Evolutionary conservation across 495 filamentous ascomycete genomes (phyloP).

Genomic region (Penicillium mononematosum): DNA sequence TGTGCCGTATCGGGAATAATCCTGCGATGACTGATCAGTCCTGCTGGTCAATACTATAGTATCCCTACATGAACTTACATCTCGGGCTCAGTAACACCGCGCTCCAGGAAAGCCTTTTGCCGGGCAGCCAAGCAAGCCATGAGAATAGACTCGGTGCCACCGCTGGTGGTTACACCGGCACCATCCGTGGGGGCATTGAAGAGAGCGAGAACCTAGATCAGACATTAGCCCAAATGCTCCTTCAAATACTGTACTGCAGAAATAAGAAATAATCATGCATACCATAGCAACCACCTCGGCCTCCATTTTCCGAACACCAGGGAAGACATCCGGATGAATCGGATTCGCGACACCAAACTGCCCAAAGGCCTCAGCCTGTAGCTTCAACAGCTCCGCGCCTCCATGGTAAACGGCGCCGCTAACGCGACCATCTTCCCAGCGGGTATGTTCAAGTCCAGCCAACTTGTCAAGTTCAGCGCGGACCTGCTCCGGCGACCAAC

Average conservation of each 20-base stretch:
- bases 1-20: constrained; percentile 94
- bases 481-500: constrained; percentile 77
- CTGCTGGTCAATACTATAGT: background rate
- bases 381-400: constrained; percentile 73
- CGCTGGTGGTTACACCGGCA: constrained; percentile 86
- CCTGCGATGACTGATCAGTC: constrained; percentile 48
- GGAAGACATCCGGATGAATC: constrained; percentile 98
- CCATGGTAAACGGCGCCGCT: constrained; percentile 97
- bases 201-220: constrained; percentile 64
- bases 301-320: constrained; percentile 98
- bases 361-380: constrained; percentile 89
- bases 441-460: constrained; percentile 83
- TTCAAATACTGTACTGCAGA: background rate
- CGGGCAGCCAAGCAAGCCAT: constrained; percentile 89
- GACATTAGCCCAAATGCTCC: constrained; percentile 1
- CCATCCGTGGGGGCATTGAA: constrained; percentile 87
- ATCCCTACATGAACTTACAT: constrained; percentile 57
- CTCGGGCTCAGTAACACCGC: constrained; percentile 88
- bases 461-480: constrained; percentile 76
- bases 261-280: constrained; percentile 14
- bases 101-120: constrained; percentile 81
- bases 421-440: constrained; percentile 94
- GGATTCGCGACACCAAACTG: constrained; percentile 96
- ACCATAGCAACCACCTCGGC: constrained; percentile 97
- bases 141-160: constrained; percentile 93